A percentile compares a stretch with the other conserved stretches of the same genome.
Conservation (phyloP, 441 rosid species). For the Gossypium gossypioides region DNA sequence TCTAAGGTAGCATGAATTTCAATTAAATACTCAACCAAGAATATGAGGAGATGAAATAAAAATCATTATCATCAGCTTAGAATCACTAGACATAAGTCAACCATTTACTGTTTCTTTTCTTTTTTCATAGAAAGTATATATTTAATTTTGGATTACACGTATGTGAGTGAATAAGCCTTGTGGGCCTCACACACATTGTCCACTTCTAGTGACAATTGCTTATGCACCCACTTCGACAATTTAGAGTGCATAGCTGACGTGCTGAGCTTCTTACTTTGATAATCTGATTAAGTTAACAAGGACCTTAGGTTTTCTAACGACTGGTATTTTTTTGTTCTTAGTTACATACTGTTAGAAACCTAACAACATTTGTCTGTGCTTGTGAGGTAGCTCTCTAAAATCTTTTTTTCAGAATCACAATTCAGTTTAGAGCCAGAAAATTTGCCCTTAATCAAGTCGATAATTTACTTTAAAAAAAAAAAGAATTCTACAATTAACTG, state of each 20-base stretch:
- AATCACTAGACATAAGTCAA: not conserved
- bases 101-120: not conserved
- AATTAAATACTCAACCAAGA: not conserved
- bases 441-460: not conserved
- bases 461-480: not conserved
- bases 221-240: not conserved
- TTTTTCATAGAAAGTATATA: not conserved
- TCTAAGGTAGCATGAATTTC: not conserved
- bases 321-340: not conserved
- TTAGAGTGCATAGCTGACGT: not conserved
- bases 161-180: not conserved
- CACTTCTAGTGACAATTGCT: not conserved
- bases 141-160: not conserved
- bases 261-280: not conserved
- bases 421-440: conserved; percentile 4
- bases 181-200: not conserved
- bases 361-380: not conserved
- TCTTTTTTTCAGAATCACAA: not conserved
- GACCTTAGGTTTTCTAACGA: not conserved
- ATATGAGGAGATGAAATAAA: not conserved
- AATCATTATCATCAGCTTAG: not conserved
- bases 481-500: not conserved
- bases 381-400: not conserved
- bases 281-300: not conserved
- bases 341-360: not conserved